Percentiles rank a stretch among this genome's conserved stretches.
Evolutionary conservation across 2,329 filamentous ascomycete species (phyloP).

Genomic region (Ceratocystis colombiana): DNA sequence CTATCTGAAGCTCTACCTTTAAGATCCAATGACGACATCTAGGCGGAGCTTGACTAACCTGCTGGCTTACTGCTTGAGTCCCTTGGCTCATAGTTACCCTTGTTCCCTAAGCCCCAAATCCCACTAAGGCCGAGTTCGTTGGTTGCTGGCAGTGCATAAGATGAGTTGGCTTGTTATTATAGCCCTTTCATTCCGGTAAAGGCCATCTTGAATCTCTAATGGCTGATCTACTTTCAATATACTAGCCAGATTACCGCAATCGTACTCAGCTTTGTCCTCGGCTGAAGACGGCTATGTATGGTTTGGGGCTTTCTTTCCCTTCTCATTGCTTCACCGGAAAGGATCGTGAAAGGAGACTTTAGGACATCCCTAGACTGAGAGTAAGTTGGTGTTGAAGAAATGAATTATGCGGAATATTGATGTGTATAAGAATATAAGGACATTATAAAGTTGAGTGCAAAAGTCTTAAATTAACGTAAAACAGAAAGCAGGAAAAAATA

Average conservation of each 20-base stretch:
- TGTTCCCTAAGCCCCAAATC: neutral
- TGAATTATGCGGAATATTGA: too few species aligned
- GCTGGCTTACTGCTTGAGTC: neutral
- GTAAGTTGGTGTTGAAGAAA: neutral
- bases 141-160: neutral
- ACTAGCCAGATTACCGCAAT: neutral
- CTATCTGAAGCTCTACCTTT: neutral
- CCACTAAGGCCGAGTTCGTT: neutral
- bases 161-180: slow-evolving; percentile 1
- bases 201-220: too few species aligned
- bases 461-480: neutral
- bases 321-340: slow-evolving; percentile 1
- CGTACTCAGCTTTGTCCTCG: neutral
- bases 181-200: too few species aligned
- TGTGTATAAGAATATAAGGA: too few species aligned
- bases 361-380: neutral
- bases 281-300: neutral
- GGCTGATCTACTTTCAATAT: neutral
- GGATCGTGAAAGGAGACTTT: neutral
- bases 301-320: neutral
- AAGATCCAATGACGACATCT: neutral
- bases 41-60: neutral
- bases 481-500: neutral
- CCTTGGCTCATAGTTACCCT: neutral
- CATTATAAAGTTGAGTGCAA: too few species aligned